phyloP scores from a whole-genome alignment of 2,329 filamentous ascomycete species.

The Cryphonectria japonica region DNA sequence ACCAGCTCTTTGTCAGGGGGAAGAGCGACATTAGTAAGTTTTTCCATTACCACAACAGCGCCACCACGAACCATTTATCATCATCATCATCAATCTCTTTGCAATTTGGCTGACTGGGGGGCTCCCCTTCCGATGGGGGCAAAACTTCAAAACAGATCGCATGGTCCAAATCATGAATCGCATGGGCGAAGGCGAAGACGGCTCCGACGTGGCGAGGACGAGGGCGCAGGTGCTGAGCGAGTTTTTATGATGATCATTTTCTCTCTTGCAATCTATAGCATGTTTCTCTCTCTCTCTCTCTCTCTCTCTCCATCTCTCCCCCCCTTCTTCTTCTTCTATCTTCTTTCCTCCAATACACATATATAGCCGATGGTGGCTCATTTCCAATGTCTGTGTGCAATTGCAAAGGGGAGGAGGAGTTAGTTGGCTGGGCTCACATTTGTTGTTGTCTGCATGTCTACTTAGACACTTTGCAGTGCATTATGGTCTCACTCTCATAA shows the following conservation, averaged over 20 bases:
- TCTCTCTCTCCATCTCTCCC: too few species aligned
- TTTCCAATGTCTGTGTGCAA: too few species aligned
- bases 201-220: slow-evolving; percentile 62
- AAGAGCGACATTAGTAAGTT: slow-evolving; percentile 63
- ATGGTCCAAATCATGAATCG: slow-evolving; percentile 68
- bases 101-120: not conserved
- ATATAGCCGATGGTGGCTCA: too few species aligned
- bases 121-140: too few species aligned
- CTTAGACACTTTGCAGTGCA: not conserved
- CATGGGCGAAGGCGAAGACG: slow-evolving; percentile 59
- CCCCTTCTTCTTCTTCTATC: too few species aligned
- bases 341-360: too few species aligned
- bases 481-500: not conserved
- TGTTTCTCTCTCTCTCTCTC: not conserved
- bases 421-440: too few species aligned
- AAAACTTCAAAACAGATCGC: slow-evolving; percentile 46
- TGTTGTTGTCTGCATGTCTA: too few species aligned
- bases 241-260: slow-evolving; percentile 42
- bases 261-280: not conserved
- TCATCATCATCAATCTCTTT: too few species aligned
- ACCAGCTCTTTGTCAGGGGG: slow-evolving; percentile 64
- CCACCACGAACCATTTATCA: not conserved
- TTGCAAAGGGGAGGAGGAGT: too few species aligned
- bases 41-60: not conserved
- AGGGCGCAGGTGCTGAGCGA: slow-evolving; percentile 62